Evolutionary conservation across 371 early-diverging fungal species (phyloP).

Genomic region (Mucor racemosus): DNA sequence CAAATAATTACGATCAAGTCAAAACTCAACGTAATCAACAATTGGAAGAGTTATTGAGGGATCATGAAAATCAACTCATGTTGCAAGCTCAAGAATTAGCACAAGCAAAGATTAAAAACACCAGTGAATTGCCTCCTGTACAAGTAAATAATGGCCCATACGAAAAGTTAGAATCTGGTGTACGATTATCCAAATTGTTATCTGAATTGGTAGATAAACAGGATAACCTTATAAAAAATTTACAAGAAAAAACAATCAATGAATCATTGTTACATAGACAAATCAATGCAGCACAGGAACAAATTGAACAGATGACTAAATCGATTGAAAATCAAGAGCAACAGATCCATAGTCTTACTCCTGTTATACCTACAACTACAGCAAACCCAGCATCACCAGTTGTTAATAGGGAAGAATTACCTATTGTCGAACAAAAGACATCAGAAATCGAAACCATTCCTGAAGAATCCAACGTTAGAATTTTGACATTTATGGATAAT

Average conservation of each 20-base stretch:
- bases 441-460: background rate
- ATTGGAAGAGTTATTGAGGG: constrained; percentile 31
- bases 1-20: constrained; percentile 54
- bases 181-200: background rate
- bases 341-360: background rate
- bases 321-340: background rate
- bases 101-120: background rate
- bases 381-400: background rate
- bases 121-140: background rate
- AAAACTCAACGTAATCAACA: constrained; percentile 56
- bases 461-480: constrained; percentile 21
- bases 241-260: background rate
- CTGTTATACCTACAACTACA: background rate
- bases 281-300: background rate
- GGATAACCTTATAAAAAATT: background rate
- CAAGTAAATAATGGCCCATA: constrained; percentile 15
- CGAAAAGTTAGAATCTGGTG: constrained; percentile 11
- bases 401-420: background rate
- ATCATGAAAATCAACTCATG: constrained; percentile 9
- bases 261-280: background rate
- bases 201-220: background rate
- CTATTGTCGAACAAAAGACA: background rate
- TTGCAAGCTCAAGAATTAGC: background rate
- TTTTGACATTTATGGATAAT: constrained; percentile 76
- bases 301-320: background rate